Evolutionary conservation across 2,329 filamentous ascomycete genomes (phyloP), one percentile per base, ranked within the genome.

Genomic region (Arachnomyces sp.): DNA sequence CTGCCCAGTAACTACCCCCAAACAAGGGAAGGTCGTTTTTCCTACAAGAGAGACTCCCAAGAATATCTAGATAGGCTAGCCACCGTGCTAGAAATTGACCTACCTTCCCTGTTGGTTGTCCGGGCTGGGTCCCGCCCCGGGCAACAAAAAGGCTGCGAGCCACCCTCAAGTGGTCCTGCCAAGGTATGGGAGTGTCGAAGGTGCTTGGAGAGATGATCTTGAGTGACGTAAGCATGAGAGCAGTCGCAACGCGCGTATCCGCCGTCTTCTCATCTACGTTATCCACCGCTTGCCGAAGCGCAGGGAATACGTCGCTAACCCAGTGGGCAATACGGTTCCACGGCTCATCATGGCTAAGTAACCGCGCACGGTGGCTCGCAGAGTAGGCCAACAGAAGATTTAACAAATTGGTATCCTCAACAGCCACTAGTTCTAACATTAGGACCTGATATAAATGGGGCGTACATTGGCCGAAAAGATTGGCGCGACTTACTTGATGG

Each of bases 121-220:
- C 49, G 18, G 70, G 63, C 38, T 75, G 71, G 7, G 77, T 71
- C 14, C 78, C 76, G 31, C 73, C 73, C 5, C 83, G 77, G 3
- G 78, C 74, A 11, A 79, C 68, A 51, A 90, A 88, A 49, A 93
- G 77, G 51, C 82, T 76, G 2, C 86, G 77, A 1, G 86, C 85
- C 39, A 87, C 76, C 41, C 77, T 77, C 1, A 93, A 72, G 59
- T 93, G 85, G 38, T 74, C 76, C 55, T 88, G 84, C 86, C 86
- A 93, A 1, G 83, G 74, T 39, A 90, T 83, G 1, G 77, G 72
- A n/a, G 85, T 80, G 39, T 83, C 84, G 54, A 92, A 90, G 0
- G 83, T 82, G 42, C 81, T 82, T 0, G 86, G 86, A 0, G 82
- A 87, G 36, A 92, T 81, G 42, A 92, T 90, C 54, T 92, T 84